A percentile compares a stretch with the other conserved stretches of the same genome.
Conservation (phyloP, 2,329 filamentous ascomycete species). For the Ophiostoma fasciatum region DNA sequence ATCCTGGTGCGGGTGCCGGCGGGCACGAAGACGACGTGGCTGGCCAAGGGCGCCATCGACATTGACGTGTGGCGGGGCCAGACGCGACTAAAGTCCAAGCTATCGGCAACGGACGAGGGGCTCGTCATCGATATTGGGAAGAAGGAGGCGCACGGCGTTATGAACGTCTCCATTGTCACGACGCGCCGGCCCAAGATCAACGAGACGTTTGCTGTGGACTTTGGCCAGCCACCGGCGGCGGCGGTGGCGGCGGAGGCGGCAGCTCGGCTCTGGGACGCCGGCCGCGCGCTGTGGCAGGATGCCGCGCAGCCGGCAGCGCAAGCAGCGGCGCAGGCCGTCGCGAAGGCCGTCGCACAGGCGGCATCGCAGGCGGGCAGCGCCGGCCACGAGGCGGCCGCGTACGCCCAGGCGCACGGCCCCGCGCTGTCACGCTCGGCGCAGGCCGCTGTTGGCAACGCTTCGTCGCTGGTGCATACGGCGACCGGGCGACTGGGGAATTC, state of each 20-base stretch:
- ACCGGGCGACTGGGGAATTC: no score
- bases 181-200: constrained; percentile 44
- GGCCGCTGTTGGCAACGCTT: neutral
- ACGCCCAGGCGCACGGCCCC: constrained; percentile 8
- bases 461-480: neutral
- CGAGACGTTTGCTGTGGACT: constrained; percentile 45
- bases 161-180: constrained; percentile 43
- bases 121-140: constrained; percentile 36
- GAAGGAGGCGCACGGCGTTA: constrained; percentile 40
- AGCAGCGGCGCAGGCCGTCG: no score
- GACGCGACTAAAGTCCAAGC: constrained; percentile 31
- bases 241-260: no score
- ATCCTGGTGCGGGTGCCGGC: constrained; percentile 39
- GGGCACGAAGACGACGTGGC: constrained; percentile 36
- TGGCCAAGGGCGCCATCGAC: constrained; percentile 39
- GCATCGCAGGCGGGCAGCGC: constrained; percentile 1
- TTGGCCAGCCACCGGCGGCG: constrained; percentile 33
- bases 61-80: constrained; percentile 38
- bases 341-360: constrained; percentile 23
- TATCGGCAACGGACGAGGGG: constrained; percentile 32
- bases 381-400: constrained; percentile 1
- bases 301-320: constrained; percentile 29
- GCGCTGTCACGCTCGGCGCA: neutral
- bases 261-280: constrained; percentile 29
- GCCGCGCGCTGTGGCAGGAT: constrained; percentile 23